phyloP scores from a whole-genome alignment of 2,329 filamentous ascomycete species.

The Paraconiothyrium brasiliense region DNA sequence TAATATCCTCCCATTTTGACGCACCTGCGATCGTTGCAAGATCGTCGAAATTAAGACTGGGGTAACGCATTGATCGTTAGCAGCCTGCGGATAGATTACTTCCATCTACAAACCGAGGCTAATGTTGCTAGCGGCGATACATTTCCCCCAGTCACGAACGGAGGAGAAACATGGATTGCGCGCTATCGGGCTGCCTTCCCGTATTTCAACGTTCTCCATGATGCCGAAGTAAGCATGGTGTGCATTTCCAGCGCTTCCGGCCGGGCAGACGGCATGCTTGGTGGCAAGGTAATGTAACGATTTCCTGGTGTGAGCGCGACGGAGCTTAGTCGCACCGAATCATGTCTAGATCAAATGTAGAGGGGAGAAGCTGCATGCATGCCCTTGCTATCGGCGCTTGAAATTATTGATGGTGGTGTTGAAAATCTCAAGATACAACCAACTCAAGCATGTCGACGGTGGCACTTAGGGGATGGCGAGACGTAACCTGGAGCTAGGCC shows the following conservation, averaged over 20 bases:
- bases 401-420: background rate
- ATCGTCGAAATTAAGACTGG: background rate
- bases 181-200: slow-evolving; percentile 2
- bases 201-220: background rate
- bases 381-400: background rate
- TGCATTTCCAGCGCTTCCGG: background rate
- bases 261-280: background rate
- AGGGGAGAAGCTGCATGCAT: background rate
- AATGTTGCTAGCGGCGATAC: slow-evolving; percentile 9
- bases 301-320: background rate
- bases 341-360: background rate
- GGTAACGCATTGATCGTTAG: background rate
- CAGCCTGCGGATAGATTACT: slow-evolving; percentile 4
- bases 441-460: background rate
- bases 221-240: background rate
- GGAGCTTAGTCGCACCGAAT: background rate
- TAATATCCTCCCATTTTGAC: background rate
- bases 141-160: background rate
- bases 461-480: background rate
- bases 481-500: background rate
- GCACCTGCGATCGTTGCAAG: background rate
- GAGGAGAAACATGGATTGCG: background rate
- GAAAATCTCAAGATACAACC: background rate
- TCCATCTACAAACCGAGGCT: slow-evolving; percentile 6
- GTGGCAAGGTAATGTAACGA: background rate